Evolutionary conservation across 148 eudicot genomes (phyloP).

Genomic region (Rhododendron vialii): DNA sequence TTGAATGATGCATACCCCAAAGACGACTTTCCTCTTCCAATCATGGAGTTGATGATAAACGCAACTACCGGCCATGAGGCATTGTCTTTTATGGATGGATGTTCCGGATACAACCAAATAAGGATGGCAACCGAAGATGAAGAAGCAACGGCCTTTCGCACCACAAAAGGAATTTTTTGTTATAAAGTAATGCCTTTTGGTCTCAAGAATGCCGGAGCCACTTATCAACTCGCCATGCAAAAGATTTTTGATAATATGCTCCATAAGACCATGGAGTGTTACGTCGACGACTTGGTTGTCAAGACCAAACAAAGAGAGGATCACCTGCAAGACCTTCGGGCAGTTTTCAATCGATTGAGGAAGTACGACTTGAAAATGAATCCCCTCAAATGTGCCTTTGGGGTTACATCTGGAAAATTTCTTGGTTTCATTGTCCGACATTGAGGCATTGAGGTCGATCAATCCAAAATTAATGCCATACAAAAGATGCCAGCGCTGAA

Average conservation of each 20-base stretch:
- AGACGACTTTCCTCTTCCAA: constrained; percentile 6
- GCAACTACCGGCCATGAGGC: background rate
- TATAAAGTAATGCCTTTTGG: constrained; percentile 19
- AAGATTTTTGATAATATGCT: constrained; percentile 16
- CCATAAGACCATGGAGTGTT: constrained; percentile 13
- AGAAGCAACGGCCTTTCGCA: background rate
- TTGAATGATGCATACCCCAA: background rate
- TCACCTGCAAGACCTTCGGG: background rate
- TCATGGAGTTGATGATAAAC: background rate
- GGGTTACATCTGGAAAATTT: constrained; percentile 8
- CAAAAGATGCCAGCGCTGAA: background rate
- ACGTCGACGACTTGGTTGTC: constrained; percentile 11
- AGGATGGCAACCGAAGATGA: background rate
- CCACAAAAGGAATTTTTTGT: constrained; percentile 1
- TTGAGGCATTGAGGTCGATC: constrained; percentile 17
- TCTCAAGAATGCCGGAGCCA: constrained; percentile 6
- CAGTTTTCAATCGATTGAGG: background rate
- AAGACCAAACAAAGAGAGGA: background rate
- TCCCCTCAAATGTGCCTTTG: constrained; percentile 14
- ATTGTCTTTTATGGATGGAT: background rate
- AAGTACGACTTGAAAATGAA: constrained; percentile 14
- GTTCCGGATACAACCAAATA: background rate
- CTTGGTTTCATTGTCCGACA: constrained; percentile 6
- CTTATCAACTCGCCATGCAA: constrained; percentile 12
- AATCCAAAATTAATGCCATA: constrained; percentile 11